Percentiles rank a stretch among this genome's conserved stretches.
These are phyloP conservation scores for Moricandia moricandioides DNA, from an alignment of 345 rosid genomes.

Conservation along the genomic window DNA sequence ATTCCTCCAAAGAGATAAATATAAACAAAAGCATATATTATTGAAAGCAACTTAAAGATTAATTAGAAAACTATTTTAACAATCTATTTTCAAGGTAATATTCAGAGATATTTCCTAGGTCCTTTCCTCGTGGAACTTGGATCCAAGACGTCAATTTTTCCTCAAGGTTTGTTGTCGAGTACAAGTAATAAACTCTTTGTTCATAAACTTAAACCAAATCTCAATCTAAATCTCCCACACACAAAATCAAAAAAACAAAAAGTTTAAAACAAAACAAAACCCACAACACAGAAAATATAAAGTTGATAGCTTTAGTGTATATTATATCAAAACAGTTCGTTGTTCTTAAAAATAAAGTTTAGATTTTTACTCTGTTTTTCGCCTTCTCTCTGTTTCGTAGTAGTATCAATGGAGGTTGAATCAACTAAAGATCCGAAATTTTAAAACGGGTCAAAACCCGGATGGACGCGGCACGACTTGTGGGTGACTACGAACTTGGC, in stretches of 20 bases:
- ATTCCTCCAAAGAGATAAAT: not conserved
- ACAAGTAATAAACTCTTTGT: conserved; percentile 34
- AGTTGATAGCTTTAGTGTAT: conserved; percentile 24
- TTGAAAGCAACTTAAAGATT: not conserved
- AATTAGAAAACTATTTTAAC: not conserved
- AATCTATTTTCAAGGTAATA: too few species aligned
- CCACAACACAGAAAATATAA: not conserved
- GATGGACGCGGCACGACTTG: conserved; percentile 48
- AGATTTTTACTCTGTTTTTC: conserved; percentile 7
- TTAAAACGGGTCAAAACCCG: conserved; percentile 32
- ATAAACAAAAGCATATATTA: not conserved
- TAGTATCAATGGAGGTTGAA: conserved; percentile 33
- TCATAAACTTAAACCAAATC: conserved; percentile 25
- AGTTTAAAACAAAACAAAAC: not conserved
- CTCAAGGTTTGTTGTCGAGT: conserved; percentile 28
- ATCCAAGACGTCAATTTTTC: conserved; percentile 30
- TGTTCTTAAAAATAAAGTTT: conserved; percentile 4
- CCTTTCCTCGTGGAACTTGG: conserved; percentile 21
- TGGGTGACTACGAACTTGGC: conserved; percentile 71
- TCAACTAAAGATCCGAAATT: conserved; percentile 15
- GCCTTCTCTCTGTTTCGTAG: not conserved
- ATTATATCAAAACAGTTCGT: conserved; percentile 18
- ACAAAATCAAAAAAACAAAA: not conserved
- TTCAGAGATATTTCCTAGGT: conserved; percentile 24
- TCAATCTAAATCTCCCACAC: conserved; percentile 7